Percentiles rank a stretch among this genome's conserved stretches.
phyloP scores from a whole-genome alignment of 768 basidiomycete genomes.

The Podaxis sp. region DNA sequence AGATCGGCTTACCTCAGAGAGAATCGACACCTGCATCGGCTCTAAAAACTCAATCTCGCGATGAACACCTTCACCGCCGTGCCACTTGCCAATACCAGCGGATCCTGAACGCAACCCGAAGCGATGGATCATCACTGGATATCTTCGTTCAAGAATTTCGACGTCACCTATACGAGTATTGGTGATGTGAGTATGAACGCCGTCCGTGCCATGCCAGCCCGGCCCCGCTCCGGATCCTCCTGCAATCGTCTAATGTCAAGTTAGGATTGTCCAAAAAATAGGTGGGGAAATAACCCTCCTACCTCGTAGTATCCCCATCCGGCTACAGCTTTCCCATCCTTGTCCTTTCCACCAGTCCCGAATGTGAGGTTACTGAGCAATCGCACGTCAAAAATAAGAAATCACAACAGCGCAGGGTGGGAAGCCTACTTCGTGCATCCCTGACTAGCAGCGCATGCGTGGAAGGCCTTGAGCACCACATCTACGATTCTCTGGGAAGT shows the following conservation, averaged over 20 bases:
- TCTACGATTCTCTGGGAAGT: slow-evolving; percentile 94
- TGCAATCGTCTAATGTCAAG: slow-evolving; percentile 71
- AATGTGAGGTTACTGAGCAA: slow-evolving; percentile 77
- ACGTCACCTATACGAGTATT: slow-evolving; percentile 93
- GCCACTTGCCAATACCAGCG: slow-evolving; percentile 68
- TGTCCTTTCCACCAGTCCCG: slow-evolving; percentile 84
- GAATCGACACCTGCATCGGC: slow-evolving; percentile 81
- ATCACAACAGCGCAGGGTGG: slow-evolving; percentile 1
- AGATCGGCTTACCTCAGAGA: slow-evolving; percentile 64
- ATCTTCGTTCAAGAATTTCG: slow-evolving; percentile 90
- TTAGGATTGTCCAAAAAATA: not conserved
- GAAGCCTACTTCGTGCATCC: slow-evolving; percentile 83
- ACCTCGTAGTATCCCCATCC: slow-evolving; percentile 94
- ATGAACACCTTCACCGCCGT: slow-evolving; percentile 82
- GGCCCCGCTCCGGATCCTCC: slow-evolving; percentile 93
- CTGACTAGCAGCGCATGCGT: slow-evolving; percentile 89
- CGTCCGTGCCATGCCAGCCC: slow-evolving; percentile 87
- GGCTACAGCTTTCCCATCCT: slow-evolving; percentile 66
- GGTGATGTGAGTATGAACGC: slow-evolving; percentile 92
- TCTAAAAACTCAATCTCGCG: slow-evolving; percentile 83
- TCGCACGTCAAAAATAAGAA: slow-evolving; percentile 12
- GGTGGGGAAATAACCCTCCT: slow-evolving; percentile 11
- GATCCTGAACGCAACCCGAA: slow-evolving; percentile 75
- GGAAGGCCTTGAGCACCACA: slow-evolving; percentile 89
- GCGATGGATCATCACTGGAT: slow-evolving; percentile 85